Percentiles rank a stretch among this genome's conserved stretches.
These are phyloP conservation scores for Peterozyma xylosa DNA, from an alignment of 805 yeast genomes.

Conservation along the genomic window DNA sequence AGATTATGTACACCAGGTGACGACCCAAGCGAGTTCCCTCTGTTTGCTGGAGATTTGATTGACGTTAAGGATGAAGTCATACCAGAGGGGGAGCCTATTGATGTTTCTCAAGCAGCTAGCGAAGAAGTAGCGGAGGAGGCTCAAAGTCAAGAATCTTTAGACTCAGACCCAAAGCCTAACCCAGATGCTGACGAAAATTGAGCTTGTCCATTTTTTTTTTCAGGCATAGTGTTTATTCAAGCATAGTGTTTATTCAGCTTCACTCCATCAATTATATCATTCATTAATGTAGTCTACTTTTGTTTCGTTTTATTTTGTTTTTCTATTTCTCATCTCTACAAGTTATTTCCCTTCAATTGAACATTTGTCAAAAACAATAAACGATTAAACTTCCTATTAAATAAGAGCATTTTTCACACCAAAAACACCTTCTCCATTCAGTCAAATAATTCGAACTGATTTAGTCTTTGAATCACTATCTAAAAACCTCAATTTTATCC, in stretches of 20 bases:
- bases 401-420: neutral
- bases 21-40: conserved; percentile 26
- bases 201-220: neutral
- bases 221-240: neutral
- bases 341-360: no score
- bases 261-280: no score
- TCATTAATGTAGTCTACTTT: no score
- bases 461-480: neutral
- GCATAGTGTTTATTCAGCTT: no score
- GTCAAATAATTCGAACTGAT: neutral
- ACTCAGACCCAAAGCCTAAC: conserved; percentile 4
- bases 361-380: no score
- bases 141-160: conserved; percentile 11
- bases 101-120: conserved; percentile 11
- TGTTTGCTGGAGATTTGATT: conserved; percentile 25
- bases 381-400: no score
- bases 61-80: conserved; percentile 26
- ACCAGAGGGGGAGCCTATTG: conserved; percentile 7
- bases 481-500: conserved; percentile 39
- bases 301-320: no score
- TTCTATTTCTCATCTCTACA: no score
- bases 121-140: conserved; percentile 12
- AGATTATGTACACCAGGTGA: conserved; percentile 44
- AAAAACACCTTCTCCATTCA: conserved; percentile 2
- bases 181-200: conserved; percentile 1